phyloP scores from a whole-genome alignment of 129 eudicot genomes.

The Chrysanthemum seticuspe region DNA sequence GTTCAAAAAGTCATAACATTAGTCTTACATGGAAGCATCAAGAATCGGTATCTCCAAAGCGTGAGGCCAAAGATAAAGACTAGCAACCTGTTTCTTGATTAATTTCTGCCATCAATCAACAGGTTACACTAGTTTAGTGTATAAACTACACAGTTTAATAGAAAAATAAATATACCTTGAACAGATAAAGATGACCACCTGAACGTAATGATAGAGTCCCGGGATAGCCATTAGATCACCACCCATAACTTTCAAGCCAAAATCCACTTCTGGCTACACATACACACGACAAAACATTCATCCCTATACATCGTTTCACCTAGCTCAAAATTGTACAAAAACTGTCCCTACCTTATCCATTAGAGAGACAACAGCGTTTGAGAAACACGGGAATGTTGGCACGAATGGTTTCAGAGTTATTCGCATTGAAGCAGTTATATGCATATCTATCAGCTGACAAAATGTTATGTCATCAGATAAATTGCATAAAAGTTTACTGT shows the following conservation, averaged over 20 bases:
- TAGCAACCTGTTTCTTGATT: conserved; percentile 53
- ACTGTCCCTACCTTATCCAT: conserved; percentile 56
- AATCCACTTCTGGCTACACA: conserved; percentile 65
- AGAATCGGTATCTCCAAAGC: conserved; percentile 57
- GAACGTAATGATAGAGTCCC: conserved; percentile 55
- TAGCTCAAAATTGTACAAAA: background rate
- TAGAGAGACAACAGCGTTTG: conserved; percentile 46
- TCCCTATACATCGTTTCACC: conserved; percentile 10
- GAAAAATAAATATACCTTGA: background rate
- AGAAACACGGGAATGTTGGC: conserved; percentile 76
- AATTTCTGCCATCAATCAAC: conserved; percentile 43
- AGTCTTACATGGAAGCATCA: conserved; percentile 59
- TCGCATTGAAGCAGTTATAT: conserved; percentile 52
- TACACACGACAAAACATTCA: background rate
- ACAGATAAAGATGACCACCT: conserved; percentile 37
- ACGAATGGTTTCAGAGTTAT: conserved; percentile 62
- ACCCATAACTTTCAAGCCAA: conserved; percentile 64
- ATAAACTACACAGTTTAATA: background rate
- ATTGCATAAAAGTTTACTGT: background rate
- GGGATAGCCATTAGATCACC: conserved; percentile 81
- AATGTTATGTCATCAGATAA: conserved; percentile 19
- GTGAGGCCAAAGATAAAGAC: conserved; percentile 70
- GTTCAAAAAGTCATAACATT: too few relatives aligned
- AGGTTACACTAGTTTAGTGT: conserved; percentile 25
- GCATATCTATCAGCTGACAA: conserved; percentile 61